Evolutionary conservation across 352 stramenopile genomes (phyloP), one percentile per base, ranked within the genome.

Genomic region (Thalassiosira mediterranea): DNA sequence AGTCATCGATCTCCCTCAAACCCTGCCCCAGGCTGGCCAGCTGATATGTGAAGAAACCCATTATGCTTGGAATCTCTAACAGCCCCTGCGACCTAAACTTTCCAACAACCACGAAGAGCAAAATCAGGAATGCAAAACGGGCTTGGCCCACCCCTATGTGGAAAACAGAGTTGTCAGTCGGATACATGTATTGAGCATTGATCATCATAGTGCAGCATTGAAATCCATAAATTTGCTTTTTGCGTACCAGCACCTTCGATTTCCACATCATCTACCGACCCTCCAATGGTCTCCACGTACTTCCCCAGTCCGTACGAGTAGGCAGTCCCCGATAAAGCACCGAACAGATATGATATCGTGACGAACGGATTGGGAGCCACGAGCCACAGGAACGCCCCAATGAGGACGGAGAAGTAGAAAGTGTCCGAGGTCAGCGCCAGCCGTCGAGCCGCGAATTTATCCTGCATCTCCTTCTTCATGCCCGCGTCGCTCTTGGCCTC

Each of bases 21-120:
- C 83, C 84, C 60, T 93, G 87, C 17, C 49, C 66, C 28, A 93
- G 54, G 31, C 65, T 83, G 67, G 80, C 79, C 42, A 93, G 49
- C 69, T 91, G 84, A 71, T 93, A 93, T 0, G 87, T 90, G 34
- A 93, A 93, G 69, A 93, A 93, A 46, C 87, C 87, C 31, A 79
- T 65, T 56, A 91, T 91, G 7, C 67, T 61, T 3, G 87, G 84
- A 59, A 93, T 84, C 62, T 89, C 79, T 15, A 86, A 38, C 8
- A 93, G 62, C n/a, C 87, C 87, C 37, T 76, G 52, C 11, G 40
- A 54, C 44, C 79, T 70, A 67, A 91, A 89, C 38, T 88, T 88
- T 15, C 87, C 87, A 38, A 93, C 75, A 28, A 87, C 62, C 21
- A 93, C 76, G 61, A 93, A 86, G 4, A 93, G 40, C 31, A 93